Base-by-base conservation (phyloP, 129 eudicot genomes). In the Flaveria ramosissima region DNA sequence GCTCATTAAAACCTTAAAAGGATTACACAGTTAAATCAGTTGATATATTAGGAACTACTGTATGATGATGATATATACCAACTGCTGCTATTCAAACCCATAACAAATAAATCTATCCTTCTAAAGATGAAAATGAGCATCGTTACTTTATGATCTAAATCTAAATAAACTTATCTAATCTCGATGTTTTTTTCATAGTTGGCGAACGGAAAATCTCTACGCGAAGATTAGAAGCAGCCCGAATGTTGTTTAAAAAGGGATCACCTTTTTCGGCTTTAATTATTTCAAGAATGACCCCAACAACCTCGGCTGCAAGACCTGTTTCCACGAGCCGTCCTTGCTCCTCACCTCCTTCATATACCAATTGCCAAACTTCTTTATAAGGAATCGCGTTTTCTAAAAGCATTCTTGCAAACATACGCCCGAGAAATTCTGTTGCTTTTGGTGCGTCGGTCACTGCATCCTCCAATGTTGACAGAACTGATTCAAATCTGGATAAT, bases 311-410 rank as follows among this genome's bases (percentile, higher is more conserved):
- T 45, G 96, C 99, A 75, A 85, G 87, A 51, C 99, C 97, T 9
- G 53, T 57, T 80, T 91, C 91, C 7, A 86, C 88, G 0, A 95
- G 94, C 3, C 85, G 66, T 8, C 97, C 99, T 63, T 79, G 84
- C 78, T 89, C 96, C 62, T 91, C 99, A 10, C 99, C 99, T 9
- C 97, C 99, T 77, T 86, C 92, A 23, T 70, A 79, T 50, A 95
- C 78, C 74, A 92, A 73, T 3, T 82, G 82, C 79, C 92, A 92
- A 0, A 85, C 78, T 53, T 88, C 89, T 32, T 72, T 59, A 65
- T 88, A 77, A 0, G 97, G 83, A 12, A 90, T 52, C 36, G 81
- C 89, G 20, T 85, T 84, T 73, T 85, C 96, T 20, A 87, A 1
- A 0, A 93, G 63, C 21, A 88, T 50, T 30, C 61, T 86, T 11